Percentiles rank a stretch among this genome's conserved stretches.
These are phyloP conservation scores for Platanthera guangdongensis DNA, from an alignment of 106 monocot species.

Conservation along the genomic window DNA sequence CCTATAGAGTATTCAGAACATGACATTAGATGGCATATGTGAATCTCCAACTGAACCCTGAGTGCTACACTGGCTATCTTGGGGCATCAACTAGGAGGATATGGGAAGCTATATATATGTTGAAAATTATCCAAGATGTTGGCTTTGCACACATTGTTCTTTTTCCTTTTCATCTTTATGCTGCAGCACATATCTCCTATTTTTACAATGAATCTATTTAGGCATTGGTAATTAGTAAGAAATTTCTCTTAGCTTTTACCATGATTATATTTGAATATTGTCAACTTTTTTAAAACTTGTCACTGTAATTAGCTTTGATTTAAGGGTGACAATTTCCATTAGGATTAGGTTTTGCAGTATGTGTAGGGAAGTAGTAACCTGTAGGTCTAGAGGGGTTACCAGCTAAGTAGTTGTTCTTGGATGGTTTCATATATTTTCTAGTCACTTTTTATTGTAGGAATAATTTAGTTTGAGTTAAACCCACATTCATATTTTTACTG, in stretches of 20 bases:
- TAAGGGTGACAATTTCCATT: background rate
- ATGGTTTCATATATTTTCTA: background rate
- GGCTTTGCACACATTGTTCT: conserved; percentile 9
- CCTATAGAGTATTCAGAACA: too few relatives aligned
- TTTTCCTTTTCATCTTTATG: too few relatives aligned
- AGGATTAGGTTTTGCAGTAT: background rate
- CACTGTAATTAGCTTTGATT: background rate
- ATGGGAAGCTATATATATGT: conserved; percentile 88
- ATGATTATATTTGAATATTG: background rate
- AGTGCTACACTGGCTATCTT: conserved; percentile 83
- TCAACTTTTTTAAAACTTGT: background rate
- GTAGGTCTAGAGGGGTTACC: background rate
- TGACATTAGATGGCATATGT: conserved; percentile 99
- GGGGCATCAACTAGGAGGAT: conserved; percentile 76
- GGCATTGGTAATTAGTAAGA: background rate
- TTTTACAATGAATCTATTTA: background rate
- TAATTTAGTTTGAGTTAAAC: background rate
- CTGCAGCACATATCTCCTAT: too few relatives aligned
- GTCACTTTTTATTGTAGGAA: background rate
- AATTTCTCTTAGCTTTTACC: background rate
- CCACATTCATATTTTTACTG: background rate
- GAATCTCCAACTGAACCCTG: conserved; percentile 90
- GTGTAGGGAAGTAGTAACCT: background rate
- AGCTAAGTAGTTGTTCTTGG: background rate
- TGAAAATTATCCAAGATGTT: conserved; percentile 94